Evolutionary conservation across 179 eudicot genomes (phyloP).

Genomic region (Beta corolliflora): DNA sequence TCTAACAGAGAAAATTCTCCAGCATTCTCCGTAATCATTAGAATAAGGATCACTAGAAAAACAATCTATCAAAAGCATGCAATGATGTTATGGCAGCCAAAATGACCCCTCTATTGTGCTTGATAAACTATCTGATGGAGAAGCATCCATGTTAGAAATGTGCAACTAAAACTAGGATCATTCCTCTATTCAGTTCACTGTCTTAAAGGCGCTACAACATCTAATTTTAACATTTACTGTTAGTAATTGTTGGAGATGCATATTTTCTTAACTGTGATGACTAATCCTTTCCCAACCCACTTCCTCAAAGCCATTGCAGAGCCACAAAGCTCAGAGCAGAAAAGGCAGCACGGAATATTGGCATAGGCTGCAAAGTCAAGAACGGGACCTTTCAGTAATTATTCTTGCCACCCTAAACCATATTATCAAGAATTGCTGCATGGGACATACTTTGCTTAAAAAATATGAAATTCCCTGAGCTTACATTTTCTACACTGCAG

Average conservation of each 20-base stretch:
- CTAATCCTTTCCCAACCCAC: not conserved
- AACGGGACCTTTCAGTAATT: slow-evolving; percentile 72
- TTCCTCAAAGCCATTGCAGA: slow-evolving; percentile 32
- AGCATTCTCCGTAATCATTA: not conserved
- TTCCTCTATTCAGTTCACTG: too few species aligned
- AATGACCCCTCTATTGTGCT: not conserved
- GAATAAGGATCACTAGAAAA: not conserved
- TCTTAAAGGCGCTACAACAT: not conserved
- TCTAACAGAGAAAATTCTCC: not conserved
- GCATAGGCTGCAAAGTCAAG: slow-evolving; percentile 57
- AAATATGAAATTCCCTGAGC: not conserved
- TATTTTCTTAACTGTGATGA: not conserved
- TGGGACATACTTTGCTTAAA: not conserved
- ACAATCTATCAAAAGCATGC: not conserved
- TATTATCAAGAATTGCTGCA: not conserved
- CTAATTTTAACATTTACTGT: not conserved
- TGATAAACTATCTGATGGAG: not conserved
- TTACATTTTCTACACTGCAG: slow-evolving; percentile 26
- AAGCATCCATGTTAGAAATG: not conserved
- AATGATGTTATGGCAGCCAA: not conserved
- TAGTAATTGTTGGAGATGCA: not conserved
- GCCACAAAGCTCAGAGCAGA: slow-evolving; percentile 43
- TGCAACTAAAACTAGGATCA: not conserved
- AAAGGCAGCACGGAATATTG: slow-evolving; percentile 49
- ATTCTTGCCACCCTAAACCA: slow-evolving; percentile 1